A percentile compares a stretch with the other conserved stretches of the same genome.
Conservation (phyloP, 257 asterid genomes). For the Scutellaria baicalensis region DNA sequence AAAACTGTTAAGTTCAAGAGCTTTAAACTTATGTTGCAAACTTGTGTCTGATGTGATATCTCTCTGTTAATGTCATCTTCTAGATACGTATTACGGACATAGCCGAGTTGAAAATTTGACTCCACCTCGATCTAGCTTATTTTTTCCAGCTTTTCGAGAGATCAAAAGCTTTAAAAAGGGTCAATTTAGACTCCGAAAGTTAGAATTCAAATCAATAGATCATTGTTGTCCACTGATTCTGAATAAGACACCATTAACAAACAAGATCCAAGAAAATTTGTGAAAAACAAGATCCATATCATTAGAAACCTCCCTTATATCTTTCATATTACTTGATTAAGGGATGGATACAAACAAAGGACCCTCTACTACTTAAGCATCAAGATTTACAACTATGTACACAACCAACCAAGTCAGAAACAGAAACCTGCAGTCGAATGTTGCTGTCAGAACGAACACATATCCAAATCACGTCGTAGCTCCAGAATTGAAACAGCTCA, state of each 20-base stretch:
- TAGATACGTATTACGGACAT: too few species aligned
- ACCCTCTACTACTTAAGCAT: neutral
- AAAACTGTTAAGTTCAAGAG: too few species aligned
- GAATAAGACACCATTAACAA: too few species aligned
- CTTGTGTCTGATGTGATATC: too few species aligned
- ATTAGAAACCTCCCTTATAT: neutral
- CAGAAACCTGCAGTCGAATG: neutral
- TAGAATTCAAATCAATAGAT: neutral
- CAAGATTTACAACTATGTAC: constrained; percentile 24
- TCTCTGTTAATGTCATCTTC: too few species aligned
- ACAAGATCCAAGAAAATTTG: neutral
- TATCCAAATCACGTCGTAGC: neutral
- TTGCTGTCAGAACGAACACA: neutral
- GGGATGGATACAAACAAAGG: neutral
- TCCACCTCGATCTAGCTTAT: too few species aligned
- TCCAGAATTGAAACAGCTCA: neutral
- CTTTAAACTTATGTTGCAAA: too few species aligned
- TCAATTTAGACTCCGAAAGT: neutral
- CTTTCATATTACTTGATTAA: neutral
- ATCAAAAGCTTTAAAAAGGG: neutral
- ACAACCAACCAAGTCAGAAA: neutral
- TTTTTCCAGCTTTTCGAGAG: too few species aligned
- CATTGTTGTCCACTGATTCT: neutral
- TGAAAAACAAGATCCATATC: neutral
- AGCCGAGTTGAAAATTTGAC: neutral